Base-by-base conservation (phyloP, 2,329 filamentous ascomycete species). In the Huntiella bhutanensis region DNA sequence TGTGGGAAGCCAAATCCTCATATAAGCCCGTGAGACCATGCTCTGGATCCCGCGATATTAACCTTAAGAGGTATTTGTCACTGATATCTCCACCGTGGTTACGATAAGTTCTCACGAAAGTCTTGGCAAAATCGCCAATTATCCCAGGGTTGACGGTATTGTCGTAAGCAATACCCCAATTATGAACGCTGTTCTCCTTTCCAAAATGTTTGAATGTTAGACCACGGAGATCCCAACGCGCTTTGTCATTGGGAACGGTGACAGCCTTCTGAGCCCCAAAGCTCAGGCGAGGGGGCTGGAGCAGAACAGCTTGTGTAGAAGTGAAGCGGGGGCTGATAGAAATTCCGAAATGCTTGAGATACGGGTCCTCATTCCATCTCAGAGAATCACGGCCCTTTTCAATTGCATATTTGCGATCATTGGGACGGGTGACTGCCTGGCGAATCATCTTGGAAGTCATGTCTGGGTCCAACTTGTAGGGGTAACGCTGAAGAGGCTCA, bases 391-490 rank as follows among this genome's bases (percentile, higher is more conserved):
- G 72, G 12, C 81, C 81, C 3, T 71, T 59, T 42, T 76, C 63
- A 53, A 96, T 86, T 15, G 81, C 74, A 0, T 58, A 54, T 53
- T 75, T 72, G n/a, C 91, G 82, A 28, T 76, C 59, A 0, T 59
- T 58, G 0, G 91, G 91, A 1, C 79, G 71, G 4, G 81, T 84
- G 4, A 94, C 88, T 0, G 88, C 87, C 55, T 88, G 85, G 60
- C 82, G 88, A 65, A 98, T 95, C 91, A 98, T 98, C 4, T 71
- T 63, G 0, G 79, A 65, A 0, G 88, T 95, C 63, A 93, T 69
- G 0, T 62, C 58, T 0, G 70, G 65, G 45, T 70, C 70, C 1
- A 82, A 58, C 59, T 81, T 82, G 62, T 65, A 79, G 0, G 65
- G 64, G 52, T 79, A 82, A 0, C 72, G 65, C 57, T 81, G 77